Evolutionary conservation across 1,284 basidiomycete genomes (phyloP), one percentile per base, ranked within the genome.

Genomic region (Leccinum pallidistipes): DNA sequence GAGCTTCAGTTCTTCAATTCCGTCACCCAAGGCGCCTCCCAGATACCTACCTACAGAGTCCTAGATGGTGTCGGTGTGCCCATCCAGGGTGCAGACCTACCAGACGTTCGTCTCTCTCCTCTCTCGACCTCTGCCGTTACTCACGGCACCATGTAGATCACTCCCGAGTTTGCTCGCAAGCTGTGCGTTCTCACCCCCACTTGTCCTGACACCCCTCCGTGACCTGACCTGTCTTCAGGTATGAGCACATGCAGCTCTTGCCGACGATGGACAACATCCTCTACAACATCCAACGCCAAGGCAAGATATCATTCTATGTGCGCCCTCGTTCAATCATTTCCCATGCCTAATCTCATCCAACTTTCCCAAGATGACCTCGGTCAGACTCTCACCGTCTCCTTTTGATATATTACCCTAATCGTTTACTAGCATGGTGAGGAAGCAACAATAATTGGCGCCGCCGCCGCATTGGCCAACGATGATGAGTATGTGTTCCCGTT

Each of bases 301-400:
- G 95, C 31, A 93, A 95, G 71, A 95, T 96, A 69, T 93, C 92
- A 5, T 97, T 97, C 77, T 96, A 96, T 76, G 94, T 94, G 71
- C 71, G 51, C 53, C 12, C 16, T 27, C 36, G 7, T 47, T 18
- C 31, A 18, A 21, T 34, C 55, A 36, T 55, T 60, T 56, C 56
- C 51, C 62, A 68, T 68, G 62, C 10, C 47, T 59, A 64, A 58
- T 71, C 66, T 62, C 32, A 64, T 56, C 55, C 56, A 53, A 54
- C 38, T 27, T 21, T 12, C 18, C 38, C 38, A 61, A 91, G 90
- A 91, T 92, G 88, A 92, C 91, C 31, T 80, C 88, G 47, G 90
- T 88, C 75, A 77, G 85, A 75, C 56, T 47, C 38, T 34, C 8
- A 1, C 53, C 52, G 24, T 38, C 50, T 29, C 45, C 21, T 55